Percentiles rank a stretch among this genome's conserved stretches.
Evolutionary conservation across 139 green algal genomes (phyloP).

Genomic region (Volvox reticuliferus): DNA sequence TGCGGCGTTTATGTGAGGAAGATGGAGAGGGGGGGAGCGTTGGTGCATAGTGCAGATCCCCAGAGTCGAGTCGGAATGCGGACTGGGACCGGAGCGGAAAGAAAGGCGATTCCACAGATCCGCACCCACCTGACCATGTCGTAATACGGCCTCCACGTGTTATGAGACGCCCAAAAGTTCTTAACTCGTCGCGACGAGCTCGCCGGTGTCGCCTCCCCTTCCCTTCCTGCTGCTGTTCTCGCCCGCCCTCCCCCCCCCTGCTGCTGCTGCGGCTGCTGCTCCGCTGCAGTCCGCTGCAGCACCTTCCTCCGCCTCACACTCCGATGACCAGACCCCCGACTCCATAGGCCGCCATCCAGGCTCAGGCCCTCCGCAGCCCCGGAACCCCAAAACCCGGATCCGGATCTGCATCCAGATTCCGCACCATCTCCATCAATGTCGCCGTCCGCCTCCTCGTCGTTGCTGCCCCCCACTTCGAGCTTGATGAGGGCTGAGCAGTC

Average conservation of each 20-base stretch:
- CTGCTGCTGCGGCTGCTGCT: neutral
- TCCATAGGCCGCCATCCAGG: neutral
- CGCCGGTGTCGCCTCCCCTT: neutral
- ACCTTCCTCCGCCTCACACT: no score
- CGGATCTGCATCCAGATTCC: no score
- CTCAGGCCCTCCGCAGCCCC: neutral
- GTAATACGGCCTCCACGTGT: slow-evolving; percentile 63
- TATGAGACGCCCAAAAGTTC: slow-evolving; percentile 54
- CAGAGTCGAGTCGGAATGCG: no score
- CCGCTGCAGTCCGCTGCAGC: neutral
- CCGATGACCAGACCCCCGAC: neutral
- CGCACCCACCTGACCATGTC: slow-evolving; percentile 53
- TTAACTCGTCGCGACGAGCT: neutral
- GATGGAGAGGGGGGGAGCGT: no score
- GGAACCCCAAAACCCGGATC: no score
- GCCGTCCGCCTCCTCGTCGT: neutral
- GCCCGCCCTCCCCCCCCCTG: neutral
- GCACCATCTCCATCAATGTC: neutral
- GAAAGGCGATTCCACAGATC: no score
- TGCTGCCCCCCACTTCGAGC: neutral
- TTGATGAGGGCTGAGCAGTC: slow-evolving; percentile 58
- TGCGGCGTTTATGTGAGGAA: no score
- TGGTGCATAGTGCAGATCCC: no score
- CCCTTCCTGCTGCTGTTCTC: neutral
- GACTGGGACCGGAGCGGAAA: no score